Evolutionary conservation across 306 rosid genomes (phyloP).

Genomic region (Sicyos baderoa): DNA sequence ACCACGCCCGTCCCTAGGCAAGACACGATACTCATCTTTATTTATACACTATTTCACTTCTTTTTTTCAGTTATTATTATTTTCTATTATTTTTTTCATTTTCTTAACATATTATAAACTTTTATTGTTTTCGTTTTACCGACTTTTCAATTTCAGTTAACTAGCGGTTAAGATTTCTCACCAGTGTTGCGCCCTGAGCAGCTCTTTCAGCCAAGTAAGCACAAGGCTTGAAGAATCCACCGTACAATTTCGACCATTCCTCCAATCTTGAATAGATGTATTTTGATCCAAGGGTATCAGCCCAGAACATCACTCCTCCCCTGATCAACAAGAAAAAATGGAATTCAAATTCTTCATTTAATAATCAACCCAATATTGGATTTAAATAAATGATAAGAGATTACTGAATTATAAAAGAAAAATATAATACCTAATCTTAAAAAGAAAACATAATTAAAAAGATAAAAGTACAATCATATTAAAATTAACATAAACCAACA

Average conservation of each 20-base stretch:
- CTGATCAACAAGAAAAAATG: constrained; percentile 39
- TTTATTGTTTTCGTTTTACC: neutral
- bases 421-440: no score
- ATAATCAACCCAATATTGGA: no score
- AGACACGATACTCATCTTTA: neutral
- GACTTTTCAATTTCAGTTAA: neutral
- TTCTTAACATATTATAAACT: neutral
- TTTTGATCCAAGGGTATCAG: constrained; percentile 82
- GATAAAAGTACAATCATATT: no score
- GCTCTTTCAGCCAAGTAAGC: constrained; percentile 87
- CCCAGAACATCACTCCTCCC: constrained; percentile 97
- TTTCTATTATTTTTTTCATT: no score
- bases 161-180: constrained; percentile 30
- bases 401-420: no score
- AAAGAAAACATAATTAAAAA: no score
- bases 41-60: neutral
- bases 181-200: constrained; percentile 72
- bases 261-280: constrained; percentile 72
- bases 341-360: no score
- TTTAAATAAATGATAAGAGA: no score
- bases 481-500: no score
- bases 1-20: no score
- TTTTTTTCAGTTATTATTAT: neutral
- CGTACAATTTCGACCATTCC: constrained; percentile 67
- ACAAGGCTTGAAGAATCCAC: constrained; percentile 89